Evolutionary conservation across 345 rosid species (phyloP).

Genomic region (Cardamine chenopodiifolia): DNA sequence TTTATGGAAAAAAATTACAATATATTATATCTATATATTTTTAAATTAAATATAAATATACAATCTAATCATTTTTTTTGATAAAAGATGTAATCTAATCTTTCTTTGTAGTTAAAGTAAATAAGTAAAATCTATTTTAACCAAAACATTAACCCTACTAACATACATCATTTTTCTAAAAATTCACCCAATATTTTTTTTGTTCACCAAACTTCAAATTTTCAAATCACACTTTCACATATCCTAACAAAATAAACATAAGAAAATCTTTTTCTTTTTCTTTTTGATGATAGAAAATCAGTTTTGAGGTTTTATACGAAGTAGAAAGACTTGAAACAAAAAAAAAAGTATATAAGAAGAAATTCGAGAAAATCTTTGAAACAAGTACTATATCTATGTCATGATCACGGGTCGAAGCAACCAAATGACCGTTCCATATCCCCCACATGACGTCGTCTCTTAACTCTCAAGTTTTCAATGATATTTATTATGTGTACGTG

Average conservation of each 20-base stretch:
- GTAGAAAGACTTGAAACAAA: neutral
- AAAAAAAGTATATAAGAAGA: neutral
- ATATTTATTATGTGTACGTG: neutral
- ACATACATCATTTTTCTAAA: neutral
- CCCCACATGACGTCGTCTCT: constrained; percentile 35
- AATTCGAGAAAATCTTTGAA: neutral
- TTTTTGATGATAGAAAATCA: neutral
- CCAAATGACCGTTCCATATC: constrained; percentile 33
- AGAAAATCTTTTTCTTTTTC: neutral
- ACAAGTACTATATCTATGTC: constrained; percentile 7
- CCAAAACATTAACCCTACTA: neutral
- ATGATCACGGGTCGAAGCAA: constrained; percentile 34
- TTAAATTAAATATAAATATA: neutral
- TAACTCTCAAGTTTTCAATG: constrained; percentile 5
- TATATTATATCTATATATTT: too few species aligned
- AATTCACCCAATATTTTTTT: neutral
- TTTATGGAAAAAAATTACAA: neutral
- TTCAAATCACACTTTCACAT: neutral
- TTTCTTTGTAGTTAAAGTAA: neutral
- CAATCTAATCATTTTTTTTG: too few species aligned
- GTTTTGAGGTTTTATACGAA: neutral
- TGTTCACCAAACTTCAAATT: neutral
- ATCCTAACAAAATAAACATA: neutral
- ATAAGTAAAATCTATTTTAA: neutral
- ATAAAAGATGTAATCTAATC: too few species aligned